phyloP scores from a whole-genome alignment of 805 yeast species.

The Candida arabinofermentans region DNA sequence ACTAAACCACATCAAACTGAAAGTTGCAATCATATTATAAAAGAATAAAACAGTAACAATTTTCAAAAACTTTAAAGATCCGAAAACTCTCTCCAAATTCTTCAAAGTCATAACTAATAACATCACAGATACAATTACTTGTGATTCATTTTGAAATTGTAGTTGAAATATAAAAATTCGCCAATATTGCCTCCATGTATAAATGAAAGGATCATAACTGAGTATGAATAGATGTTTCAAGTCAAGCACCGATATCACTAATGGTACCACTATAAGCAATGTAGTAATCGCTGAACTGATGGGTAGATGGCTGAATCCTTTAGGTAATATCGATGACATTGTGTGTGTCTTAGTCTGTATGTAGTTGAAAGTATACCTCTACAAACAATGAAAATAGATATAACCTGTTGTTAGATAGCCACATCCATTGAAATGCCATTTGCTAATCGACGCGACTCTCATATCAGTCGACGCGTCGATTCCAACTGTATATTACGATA shows the following conservation, averaged over 20 bases:
- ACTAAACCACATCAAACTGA: constrained; percentile 29
- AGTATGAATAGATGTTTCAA: constrained; percentile 40
- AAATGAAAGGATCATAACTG: constrained; percentile 49
- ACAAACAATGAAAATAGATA: too few species aligned
- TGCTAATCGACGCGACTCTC: background rate
- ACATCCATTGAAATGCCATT: too few species aligned
- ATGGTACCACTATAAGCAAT: constrained; percentile 33
- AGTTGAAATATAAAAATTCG: constrained; percentile 46
- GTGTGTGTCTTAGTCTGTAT: too few species aligned
- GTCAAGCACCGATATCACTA: constrained; percentile 40
- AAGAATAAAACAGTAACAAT: constrained; percentile 39
- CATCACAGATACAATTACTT: constrained; percentile 42
- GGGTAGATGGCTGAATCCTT: constrained; percentile 34
- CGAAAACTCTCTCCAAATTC: constrained; percentile 53
- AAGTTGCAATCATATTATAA: constrained; percentile 43
- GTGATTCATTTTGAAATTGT: constrained; percentile 57
- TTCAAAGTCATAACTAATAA: constrained; percentile 49
- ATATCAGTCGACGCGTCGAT: too few species aligned
- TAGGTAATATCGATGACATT: constrained; percentile 29
- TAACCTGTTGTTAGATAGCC: too few species aligned
- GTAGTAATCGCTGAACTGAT: constrained; percentile 37
- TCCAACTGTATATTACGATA: too few species aligned
- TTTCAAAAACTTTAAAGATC: constrained; percentile 50
- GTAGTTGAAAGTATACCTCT: too few species aligned
- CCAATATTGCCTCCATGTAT: constrained; percentile 56